Evolutionary conservation across 306 rosid genomes (phyloP), one percentile per base, ranked within the genome.

Genomic region (Vigna hirtella): DNA sequence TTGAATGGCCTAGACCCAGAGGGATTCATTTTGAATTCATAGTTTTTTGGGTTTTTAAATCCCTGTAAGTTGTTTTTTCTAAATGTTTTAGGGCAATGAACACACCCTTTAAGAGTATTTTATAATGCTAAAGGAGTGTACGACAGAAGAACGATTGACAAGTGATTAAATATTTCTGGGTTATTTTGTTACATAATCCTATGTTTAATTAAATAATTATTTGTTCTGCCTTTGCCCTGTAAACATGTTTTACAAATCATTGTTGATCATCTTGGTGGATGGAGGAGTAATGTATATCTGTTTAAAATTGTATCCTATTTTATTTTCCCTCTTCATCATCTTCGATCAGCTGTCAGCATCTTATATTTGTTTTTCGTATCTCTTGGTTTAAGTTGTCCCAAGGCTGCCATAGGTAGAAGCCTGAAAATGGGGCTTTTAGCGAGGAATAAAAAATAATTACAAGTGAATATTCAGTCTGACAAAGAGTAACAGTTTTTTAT

Each of bases 21-120:
- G 84, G 86, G 79, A 53, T 86, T 72, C 78, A 50, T 67, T 79
- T 83, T 61, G 76, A 79, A 67, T 77, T 82, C 79, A 11, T 71
- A 76, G 80, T 43, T 74, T 65, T 81, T 62, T 67, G 85, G 86
- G 73, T 83, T 83, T 79, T 66, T 45, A 66, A 51, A 66, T 72
- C 85, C 86, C 80, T 71, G 12, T 73, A 72, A 76, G 51, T 82
- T 79, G 71, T 82, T 66, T 26, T 66, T 56, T 70, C 66, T 74
- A 74, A 49, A 49, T 65, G 82, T 70, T 18, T 40, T 61, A 66
- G 83, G 78, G 43, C 66, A 63, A 53, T 59, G 83, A 76, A 76
- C 69, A 51, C 70, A 40, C 79, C 77, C 58, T 58, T 85, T 69
- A 59, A 78, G 49, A 61, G 17, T 73, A 69, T 69, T 48, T 66